phyloP scores from a whole-genome alignment of 2,329 filamentous ascomycete species.

The Hirsutella thompsonii region DNA sequence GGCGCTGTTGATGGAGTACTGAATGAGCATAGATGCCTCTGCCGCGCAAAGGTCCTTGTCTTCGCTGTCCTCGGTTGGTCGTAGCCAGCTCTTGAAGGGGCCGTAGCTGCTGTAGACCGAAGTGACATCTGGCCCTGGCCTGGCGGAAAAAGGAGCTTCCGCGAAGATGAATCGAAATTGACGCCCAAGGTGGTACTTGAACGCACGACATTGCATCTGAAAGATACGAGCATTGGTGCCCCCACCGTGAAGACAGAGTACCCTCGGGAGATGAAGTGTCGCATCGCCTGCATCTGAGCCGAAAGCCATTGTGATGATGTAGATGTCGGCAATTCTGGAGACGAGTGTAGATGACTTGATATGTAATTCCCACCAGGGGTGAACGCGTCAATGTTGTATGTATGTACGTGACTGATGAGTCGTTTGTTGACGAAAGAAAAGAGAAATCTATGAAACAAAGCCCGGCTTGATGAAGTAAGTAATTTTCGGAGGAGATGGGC shows the following conservation, averaged over 20 bases:
- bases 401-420: too few species aligned
- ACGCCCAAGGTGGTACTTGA: conserved; percentile 27
- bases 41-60: conserved; percentile 3
- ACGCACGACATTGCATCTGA: conserved; percentile 44
- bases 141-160: conserved; percentile 49
- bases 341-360: too few species aligned
- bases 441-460: too few species aligned
- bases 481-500: too few species aligned
- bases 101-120: conserved; percentile 48
- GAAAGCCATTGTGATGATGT: neutral
- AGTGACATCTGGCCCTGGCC: conserved; percentile 46
- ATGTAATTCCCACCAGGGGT: too few species aligned
- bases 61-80: conserved; percentile 30
- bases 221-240: conserved; percentile 56
- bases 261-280: conserved; percentile 34
- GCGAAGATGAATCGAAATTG: conserved; percentile 57
- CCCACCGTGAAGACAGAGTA: conserved; percentile 63
- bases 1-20: conserved; percentile 17
- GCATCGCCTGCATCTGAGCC: neutral
- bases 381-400: too few species aligned
- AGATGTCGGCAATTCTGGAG: too few species aligned
- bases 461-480: too few species aligned
- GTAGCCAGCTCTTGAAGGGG: conserved; percentile 45
- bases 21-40: neutral
- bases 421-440: too few species aligned